Evolutionary conservation across 768 basidiomycete genomes (phyloP), one percentile per base, ranked within the genome.

Genomic region (Mycena galericulata): DNA sequence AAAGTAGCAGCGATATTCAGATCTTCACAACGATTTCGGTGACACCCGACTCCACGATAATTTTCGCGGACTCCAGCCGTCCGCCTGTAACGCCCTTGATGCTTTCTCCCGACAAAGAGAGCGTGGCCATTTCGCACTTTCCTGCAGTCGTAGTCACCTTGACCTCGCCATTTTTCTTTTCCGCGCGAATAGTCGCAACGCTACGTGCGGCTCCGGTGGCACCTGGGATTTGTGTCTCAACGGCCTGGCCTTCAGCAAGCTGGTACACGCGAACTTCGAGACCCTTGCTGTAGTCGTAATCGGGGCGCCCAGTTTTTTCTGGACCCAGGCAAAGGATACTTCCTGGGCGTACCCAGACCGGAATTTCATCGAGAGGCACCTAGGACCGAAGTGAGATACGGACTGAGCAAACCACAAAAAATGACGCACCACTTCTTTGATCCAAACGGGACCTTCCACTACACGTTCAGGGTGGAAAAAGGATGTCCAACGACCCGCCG

Each of bases 281-380:
- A 27, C 79, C 78, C 70, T 81, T 72, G 63, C 79, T 78, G 67
- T 86, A 89, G 38, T 89, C 86, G 73, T 92, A 92, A 75, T 92
- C 91, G 6, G 91, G 90, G 2, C 84, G 81, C 27, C 81, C 82
- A 24, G 82, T 78, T 29, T 82, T 80, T 34, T 79, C 73, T 20
- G 90, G 87, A 6, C 90, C 89, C n/a, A 92, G 81, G 58, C 84
- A 79, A 22, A 93, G 76, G 22, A 92, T 83, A 18, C 84, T 86
- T 40, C 85, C 86, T 29, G 85, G 85, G 40, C 88, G 83, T 40
- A 92, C 86, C 86, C 87, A 92, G 30, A 92, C 87, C 18, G 90
- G 91, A 41, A 93, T 84, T 62, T 86, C 84, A 72, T 90, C 85
- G 41, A 91, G 77, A 27, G 89, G 85, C n/a, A 91, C 88, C 62